Evolutionary conservation across 768 basidiomycete species (phyloP).

Genomic region (Hortiboletus campestris): DNA sequence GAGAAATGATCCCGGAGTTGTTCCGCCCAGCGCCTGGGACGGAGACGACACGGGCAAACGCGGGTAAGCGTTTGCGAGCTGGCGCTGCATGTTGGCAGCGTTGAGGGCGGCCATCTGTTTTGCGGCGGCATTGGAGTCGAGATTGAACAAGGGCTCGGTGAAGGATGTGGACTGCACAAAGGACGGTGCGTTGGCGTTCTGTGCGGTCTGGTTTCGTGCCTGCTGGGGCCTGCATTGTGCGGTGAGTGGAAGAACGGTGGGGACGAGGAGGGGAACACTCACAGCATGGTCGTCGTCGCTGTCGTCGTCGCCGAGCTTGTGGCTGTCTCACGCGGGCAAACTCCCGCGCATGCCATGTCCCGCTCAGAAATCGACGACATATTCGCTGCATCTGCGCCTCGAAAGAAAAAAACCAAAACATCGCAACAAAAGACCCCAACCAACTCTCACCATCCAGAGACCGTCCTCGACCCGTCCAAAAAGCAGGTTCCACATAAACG

Average conservation of each 20-base stretch:
- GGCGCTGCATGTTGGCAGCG: slow-evolving; percentile 47
- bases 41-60: slow-evolving; percentile 39
- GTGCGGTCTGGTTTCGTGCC: slow-evolving; percentile 22
- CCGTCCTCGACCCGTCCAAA: slow-evolving; percentile 63
- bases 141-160: slow-evolving; percentile 43
- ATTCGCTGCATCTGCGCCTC: slow-evolving; percentile 51
- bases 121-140: slow-evolving; percentile 65
- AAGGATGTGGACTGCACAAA: slow-evolving; percentile 24
- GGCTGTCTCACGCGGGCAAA: slow-evolving; percentile 17
- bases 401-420: slow-evolving; percentile 41
- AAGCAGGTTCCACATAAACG: slow-evolving; percentile 32
- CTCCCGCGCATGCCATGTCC: slow-evolving; percentile 31
- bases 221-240: slow-evolving; percentile 42
- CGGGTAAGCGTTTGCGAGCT: slow-evolving; percentile 57
- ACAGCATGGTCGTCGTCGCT: slow-evolving; percentile 33
- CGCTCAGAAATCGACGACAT: slow-evolving; percentile 86
- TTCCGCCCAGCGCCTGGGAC: slow-evolving; percentile 44
- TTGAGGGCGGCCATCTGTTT: slow-evolving; percentile 83
- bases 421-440: slow-evolving; percentile 1
- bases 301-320: slow-evolving; percentile 19
- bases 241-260: neutral
- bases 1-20: slow-evolving; percentile 68
- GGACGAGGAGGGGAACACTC: slow-evolving; percentile 14
- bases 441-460: slow-evolving; percentile 42
- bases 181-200: slow-evolving; percentile 14